A percentile compares a stretch with the other conserved stretches of the same genome.
phyloP scores from a whole-genome alignment of 768 basidiomycete species.

The Kwoniella sp. region DNA sequence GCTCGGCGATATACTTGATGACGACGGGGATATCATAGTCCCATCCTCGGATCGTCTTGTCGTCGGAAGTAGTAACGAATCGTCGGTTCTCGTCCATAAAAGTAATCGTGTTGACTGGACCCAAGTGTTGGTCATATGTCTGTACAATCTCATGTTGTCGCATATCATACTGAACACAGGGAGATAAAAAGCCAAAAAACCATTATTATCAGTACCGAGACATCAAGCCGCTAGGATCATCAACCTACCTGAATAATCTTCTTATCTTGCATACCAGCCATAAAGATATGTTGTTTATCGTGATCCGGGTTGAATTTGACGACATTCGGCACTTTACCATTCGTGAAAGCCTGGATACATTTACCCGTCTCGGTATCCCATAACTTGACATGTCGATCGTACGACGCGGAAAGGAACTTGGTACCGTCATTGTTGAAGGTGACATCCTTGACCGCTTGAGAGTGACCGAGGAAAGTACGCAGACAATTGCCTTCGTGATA shows the following conservation, averaged over 20 bases:
- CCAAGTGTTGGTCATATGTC: slow-evolving; percentile 98
- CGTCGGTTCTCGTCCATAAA: slow-evolving; percentile 98
- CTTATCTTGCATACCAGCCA: slow-evolving; percentile 99
- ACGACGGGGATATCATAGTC: slow-evolving; percentile 99
- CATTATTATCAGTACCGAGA: no score
- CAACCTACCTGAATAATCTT: slow-evolving; percentile 94
- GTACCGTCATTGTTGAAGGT: slow-evolving; percentile 91
- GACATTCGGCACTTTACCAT: slow-evolving; percentile 96
- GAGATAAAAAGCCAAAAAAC: no score
- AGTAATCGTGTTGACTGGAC: slow-evolving; percentile 97
- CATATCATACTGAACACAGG: slow-evolving; percentile 78
- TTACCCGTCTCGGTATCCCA: slow-evolving; percentile 99
- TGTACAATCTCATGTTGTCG: slow-evolving; percentile 93
- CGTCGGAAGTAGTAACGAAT: slow-evolving; percentile 97
- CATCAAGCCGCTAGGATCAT: no score
- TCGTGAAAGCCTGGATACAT: slow-evolving; percentile 93
- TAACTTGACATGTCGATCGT: slow-evolving; percentile 96
- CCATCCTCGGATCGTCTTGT: slow-evolving; percentile 99
- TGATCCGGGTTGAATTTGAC: slow-evolving; percentile 93
- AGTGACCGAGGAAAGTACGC: slow-evolving; percentile 94
- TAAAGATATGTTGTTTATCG: slow-evolving; percentile 92
- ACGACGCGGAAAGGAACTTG: slow-evolving; percentile 85
- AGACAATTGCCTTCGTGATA: slow-evolving; percentile 96
- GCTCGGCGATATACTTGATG: slow-evolving; percentile 99
- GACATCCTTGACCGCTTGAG: slow-evolving; percentile 93